Base-by-base conservation (phyloP, 2,329 filamentous ascomycete genomes). In the Thermothelomyces thermophilus region DNA sequence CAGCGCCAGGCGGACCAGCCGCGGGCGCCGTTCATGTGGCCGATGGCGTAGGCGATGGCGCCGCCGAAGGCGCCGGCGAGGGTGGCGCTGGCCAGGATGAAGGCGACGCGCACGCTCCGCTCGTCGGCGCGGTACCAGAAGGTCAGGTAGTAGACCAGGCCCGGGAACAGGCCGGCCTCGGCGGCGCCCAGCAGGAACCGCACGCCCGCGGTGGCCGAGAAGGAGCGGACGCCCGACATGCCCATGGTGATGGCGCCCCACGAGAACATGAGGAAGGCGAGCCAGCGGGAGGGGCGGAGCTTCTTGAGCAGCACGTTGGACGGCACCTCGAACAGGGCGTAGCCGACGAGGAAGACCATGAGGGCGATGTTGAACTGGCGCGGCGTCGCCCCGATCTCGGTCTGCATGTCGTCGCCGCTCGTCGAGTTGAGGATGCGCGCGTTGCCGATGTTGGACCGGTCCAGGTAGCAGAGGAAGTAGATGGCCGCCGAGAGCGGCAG, bases 91-190 rank as follows among this genome's bases (percentile, higher is more conserved):
- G 83, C 79, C 51, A 89, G 82, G 1, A 90, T 77, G 52, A 86
- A 82, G 2, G 83, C 83, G 2, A 88, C 81, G 4, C 86, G 76
- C n/a, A 87, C 67, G 19, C 83, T 84, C 3, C 86, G 75, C 66
- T 90, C 85, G 16, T 79, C 75, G 57, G 80, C 79, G 39, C 76
- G 81, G 64, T 90, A 90, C 75, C 86, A 89, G 54, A 87, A 80
- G 0, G 85, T 88, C 41, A 90, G 76, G 49, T 60, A 62, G 43
- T 62, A 73, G 11, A 61, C 58, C 56, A 87, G 67, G 0, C 83
- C 82, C 0, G 82, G 82, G 53, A 87, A 87, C 1, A 88, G 67
- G 0, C 84, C 85, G 3, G 83, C 84, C 66, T 90, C 86, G 36
- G 84, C 78, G 5, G 79, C 70, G 4, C 86, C 86, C 0, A 90